Base-by-base conservation (phyloP, 352 stramenopile species). In the Pythium sp. region DNA sequence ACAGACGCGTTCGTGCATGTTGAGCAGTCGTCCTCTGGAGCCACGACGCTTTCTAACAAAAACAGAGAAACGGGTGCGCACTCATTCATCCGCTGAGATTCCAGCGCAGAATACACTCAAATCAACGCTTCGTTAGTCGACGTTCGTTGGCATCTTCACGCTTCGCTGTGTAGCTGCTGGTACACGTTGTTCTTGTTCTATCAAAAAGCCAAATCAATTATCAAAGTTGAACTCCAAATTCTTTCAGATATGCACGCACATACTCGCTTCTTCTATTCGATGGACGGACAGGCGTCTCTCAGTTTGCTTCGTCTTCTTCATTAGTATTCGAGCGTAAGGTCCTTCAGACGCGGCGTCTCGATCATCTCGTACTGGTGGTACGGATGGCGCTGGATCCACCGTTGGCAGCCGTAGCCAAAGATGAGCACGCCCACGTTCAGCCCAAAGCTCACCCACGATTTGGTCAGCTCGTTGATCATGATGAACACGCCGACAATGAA, bases 391-490 rank as follows among this genome's bases (percentile, higher is more conserved):
- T 89, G 70, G 54, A 93, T 81, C 69, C 80, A 92, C 67, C 86
- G 83, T 62, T 93, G 85, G 65, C 79, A 72, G 54, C 77, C 56
- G 38, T 84, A 80, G 49, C 80, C 82, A 56, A 85, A 71, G 15
- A 78, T 18, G 8, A 91, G 78, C 47, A 80, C 69, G 24, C 74
- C 53, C 3, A 74, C 53, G 72, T 92, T 93, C 57, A 95, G 77
- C 47, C 65, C 72, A 24, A 93, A 79, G 70, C 85, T 92, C 30
- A 77, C 75, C 63, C 68, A 77, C 34, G 89, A 92, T 74, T 94
- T 94, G 67, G 86, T 81, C 71, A 93, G 69, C 71, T 92, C 87
- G 74, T 91, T 95, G 3, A 87, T 34, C 74, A 95, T 86, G 59
- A 95, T 85, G 58, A 93, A 92, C 12, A 84, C 63, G 26, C 84